Percentiles rank a stretch among this genome's conserved stretches.
These are phyloP conservation scores for Thecaphora frezii DNA, from an alignment of 1,284 basidiomycete genomes.

Conservation along the genomic window DNA sequence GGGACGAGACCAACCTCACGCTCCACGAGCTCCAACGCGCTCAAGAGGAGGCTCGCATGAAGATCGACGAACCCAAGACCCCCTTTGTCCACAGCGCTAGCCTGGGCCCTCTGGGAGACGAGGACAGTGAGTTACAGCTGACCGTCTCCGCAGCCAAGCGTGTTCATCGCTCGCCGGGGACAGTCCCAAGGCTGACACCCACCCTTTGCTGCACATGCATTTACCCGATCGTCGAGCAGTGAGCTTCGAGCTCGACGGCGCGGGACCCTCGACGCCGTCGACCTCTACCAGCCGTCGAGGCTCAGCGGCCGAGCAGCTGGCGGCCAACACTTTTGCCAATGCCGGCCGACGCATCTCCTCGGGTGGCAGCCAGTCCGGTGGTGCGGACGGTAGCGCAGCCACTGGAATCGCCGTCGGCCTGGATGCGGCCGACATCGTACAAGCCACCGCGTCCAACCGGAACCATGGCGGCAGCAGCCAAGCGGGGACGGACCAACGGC, in stretches of 20 bases:
- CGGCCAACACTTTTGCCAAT: constrained; percentile 52
- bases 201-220: neutral
- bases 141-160: too few relatives aligned
- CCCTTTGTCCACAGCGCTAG: constrained; percentile 53
- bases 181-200: neutral
- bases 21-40: constrained; percentile 55
- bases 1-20: constrained; percentile 57
- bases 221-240: neutral
- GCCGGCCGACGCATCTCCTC: constrained; percentile 10
- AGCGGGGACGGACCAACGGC: neutral
- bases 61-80: constrained; percentile 58
- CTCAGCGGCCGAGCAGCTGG: constrained; percentile 40
- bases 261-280: constrained; percentile 8
- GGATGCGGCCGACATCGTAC: constrained; percentile 39
- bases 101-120: constrained; percentile 45
- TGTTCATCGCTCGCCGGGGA: too few relatives aligned
- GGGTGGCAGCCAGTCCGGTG: too few relatives aligned
- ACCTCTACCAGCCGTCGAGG: constrained; percentile 9
- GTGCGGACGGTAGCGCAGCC: constrained; percentile 1
- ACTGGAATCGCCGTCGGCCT: constrained; percentile 34
- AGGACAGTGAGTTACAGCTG: constrained; percentile 39
- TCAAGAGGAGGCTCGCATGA: constrained; percentile 53
- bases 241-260: constrained; percentile 47
- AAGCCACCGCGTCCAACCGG: neutral
- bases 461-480: neutral